Base-by-base conservation (phyloP, 805 yeast genomes). In the Zygoascus tannicola region DNA sequence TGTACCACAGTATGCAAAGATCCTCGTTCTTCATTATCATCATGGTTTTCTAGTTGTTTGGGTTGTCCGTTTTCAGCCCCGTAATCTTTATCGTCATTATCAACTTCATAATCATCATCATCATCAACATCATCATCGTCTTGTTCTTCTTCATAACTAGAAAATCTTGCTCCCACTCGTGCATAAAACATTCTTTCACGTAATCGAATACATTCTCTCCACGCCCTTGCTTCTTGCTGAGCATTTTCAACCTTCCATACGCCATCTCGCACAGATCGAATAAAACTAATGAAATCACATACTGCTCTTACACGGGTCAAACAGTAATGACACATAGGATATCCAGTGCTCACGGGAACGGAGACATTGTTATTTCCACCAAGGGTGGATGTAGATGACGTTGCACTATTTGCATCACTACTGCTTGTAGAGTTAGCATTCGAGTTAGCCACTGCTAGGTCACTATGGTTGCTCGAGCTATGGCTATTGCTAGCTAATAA, bases 181-280 rank as follows among this genome's bases (percentile, higher is more conserved):
- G 94, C 70, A 90, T 94, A 90, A 63, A 81, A 85, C 50, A 88
- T 68, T 56, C 81, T 80, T 35, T 76, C 74, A 43, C 95, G 74
- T 18, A 85, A 68, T 53, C 78, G 73, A 32, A 74, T 65, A 30
- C 80, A 60, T 53, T 79, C 84, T 23, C 71, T 64, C 83, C 94
- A 88, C 7, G 77, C 75, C 46, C 73, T 69, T 45, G 65, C 68
- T 23, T 48, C 51, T 16, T 54, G 52, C 32, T 55, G 58, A 35
- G 65, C 70, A 36, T 66, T 65, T 38, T 71, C 73, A 35, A 80
- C 59, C 56, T 78, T 75, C 75, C 85, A 81, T 8, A 80, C 68
- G 3, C 75, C 74, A 40, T 70, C 66, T 46, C 72, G 69, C 34
- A 88, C 65, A 21, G 80, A 70, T 53, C 94, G 73, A 50, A 90